A percentile compares a stretch with the other conserved stretches of the same genome.
Evolutionary conservation across 495 filamentous ascomycete genomes (phyloP).

Genomic region (Neurospora africana): DNA sequence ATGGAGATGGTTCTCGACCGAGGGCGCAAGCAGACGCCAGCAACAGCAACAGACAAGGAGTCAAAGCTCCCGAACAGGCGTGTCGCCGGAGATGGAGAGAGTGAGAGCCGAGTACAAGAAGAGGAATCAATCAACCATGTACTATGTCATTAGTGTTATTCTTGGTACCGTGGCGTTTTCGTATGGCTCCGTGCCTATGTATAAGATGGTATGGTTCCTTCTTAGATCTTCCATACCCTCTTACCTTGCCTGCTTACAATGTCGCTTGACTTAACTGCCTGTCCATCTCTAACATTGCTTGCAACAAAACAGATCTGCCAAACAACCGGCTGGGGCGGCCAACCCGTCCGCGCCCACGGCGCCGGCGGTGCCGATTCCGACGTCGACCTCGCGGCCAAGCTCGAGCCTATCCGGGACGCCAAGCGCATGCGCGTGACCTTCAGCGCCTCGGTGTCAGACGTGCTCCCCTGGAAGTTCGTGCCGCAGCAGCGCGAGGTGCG

Average conservation of each 20-base stretch:
- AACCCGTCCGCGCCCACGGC: slow-evolving; percentile 76
- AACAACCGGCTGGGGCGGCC: slow-evolving; percentile 90
- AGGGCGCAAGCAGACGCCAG: slow-evolving; percentile 4
- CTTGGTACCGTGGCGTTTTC: slow-evolving; percentile 84
- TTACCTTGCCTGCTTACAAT: slow-evolving; percentile 1
- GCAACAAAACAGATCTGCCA: slow-evolving; percentile 68
- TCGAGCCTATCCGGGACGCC: slow-evolving; percentile 68
- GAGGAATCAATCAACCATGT: slow-evolving; percentile 51
- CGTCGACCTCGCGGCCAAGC: slow-evolving; percentile 58
- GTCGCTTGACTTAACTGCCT: neutral
- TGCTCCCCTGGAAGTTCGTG: slow-evolving; percentile 93
- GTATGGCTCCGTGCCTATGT: slow-evolving; percentile 93
- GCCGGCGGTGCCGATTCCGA: slow-evolving; percentile 25
- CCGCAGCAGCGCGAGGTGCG: slow-evolving; percentile 96
- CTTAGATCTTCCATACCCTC: neutral
- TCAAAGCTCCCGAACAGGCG: neutral
- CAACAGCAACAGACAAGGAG: slow-evolving; percentile 6
- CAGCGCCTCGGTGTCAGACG: slow-evolving; percentile 85
- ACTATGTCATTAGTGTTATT: slow-evolving; percentile 75
- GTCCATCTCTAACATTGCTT: neutral
- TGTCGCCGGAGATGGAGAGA: slow-evolving; percentile 41
- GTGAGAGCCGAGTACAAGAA: slow-evolving; percentile 44
- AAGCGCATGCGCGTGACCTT: slow-evolving; percentile 93
- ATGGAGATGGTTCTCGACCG: slow-evolving; percentile 13
- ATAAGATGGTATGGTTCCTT: slow-evolving; percentile 68